These are phyloP conservation scores for Barbarea vulgaris DNA, from an alignment of 345 rosid species.

Conservation along the genomic window DNA sequence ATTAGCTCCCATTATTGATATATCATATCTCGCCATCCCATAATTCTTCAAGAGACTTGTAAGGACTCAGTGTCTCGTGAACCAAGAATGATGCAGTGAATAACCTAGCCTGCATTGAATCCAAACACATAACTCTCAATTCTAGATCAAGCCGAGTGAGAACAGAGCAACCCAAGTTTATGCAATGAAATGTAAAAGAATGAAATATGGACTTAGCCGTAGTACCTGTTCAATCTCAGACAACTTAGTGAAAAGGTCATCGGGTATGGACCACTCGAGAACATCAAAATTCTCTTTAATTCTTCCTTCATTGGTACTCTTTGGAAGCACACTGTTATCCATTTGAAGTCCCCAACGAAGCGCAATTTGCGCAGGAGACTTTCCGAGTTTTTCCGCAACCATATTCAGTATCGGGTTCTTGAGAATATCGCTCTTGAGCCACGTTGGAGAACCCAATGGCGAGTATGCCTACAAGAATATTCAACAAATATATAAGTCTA, in stretches of 20 bases:
- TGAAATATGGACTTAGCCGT: not conserved
- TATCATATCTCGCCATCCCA: conserved; percentile 84
- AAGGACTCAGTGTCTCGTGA: conserved; percentile 57
- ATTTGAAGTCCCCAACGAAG: conserved; percentile 86
- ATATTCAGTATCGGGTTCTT: conserved; percentile 49
- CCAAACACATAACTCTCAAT: not conserved
- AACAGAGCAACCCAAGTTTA: not conserved
- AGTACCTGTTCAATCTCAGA: conserved; percentile 64
- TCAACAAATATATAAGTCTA: not conserved
- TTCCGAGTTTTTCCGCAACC: conserved; percentile 67
- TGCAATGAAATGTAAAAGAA: not conserved
- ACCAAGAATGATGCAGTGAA: conserved; percentile 48
- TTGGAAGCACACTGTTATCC: conserved; percentile 89
- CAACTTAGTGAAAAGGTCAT: conserved; percentile 58
- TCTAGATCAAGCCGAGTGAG: not conserved
- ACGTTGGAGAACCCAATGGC: conserved; percentile 71
- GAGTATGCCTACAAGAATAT: conserved; percentile 59
- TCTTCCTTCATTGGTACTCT: conserved; percentile 68
- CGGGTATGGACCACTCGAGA: conserved; percentile 77
- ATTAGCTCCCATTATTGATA: conserved; percentile 1
- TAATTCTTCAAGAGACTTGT: conserved; percentile 64
- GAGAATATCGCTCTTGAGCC: conserved; percentile 72
- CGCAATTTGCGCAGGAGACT: conserved; percentile 77
- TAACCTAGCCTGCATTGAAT: conserved; percentile 55
- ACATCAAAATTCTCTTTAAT: conserved; percentile 71